Evolutionary conservation across 208 protist species (phyloP), one percentile per base, ranked within the genome.

Genomic region (Trypanosomatidae sp.): DNA sequence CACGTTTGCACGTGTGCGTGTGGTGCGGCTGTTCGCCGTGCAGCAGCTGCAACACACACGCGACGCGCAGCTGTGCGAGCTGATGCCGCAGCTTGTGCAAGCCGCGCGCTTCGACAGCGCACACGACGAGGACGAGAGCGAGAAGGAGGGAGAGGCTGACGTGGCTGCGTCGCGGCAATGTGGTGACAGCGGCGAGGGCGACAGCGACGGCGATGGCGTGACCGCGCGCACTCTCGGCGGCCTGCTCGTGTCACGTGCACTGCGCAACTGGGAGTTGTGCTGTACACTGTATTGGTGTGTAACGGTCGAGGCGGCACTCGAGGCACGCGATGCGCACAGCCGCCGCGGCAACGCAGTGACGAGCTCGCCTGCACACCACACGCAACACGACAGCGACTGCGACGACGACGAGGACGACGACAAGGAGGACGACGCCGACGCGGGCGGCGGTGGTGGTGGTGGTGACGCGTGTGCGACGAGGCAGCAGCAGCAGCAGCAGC

Each of bases 31-130:
- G 40, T 66, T 88, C 51, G 87, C 87, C 24, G 69, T 95, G 33
- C 35, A 48, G 8, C 56, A 69, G 23, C 60, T 95, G 27, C 43
- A 47, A 6, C 41, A 50, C 24, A 56, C 87, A 27, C 44, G 54
- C 25, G 60, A 88, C 45, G 65, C 48, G 8, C 40, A 41, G 4
- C 38, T 94, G 16, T 64, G 61, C 19, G 53, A 47, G 4, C 59
- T 88, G 16, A 39, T 62, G 10, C 59, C 78, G 19, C 77, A 83
- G 54, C 70, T 94, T 4, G 56, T 92, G n/a, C 83, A 92, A 50
- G 72, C 77, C 24, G 50, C 84, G 40, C 65, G 66, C n/a, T 82
- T 90, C 48, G 86, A 94, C 62, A 49, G 53, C 16, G 45, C 48
- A 18, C 59, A 54, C 13, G 60, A 65, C 11, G 56, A 60, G 22